Evolutionary conservation across 495 filamentous ascomycete species (phyloP), one percentile per base, ranked within the genome.

Genomic region (Lepraria neglecta): DNA sequence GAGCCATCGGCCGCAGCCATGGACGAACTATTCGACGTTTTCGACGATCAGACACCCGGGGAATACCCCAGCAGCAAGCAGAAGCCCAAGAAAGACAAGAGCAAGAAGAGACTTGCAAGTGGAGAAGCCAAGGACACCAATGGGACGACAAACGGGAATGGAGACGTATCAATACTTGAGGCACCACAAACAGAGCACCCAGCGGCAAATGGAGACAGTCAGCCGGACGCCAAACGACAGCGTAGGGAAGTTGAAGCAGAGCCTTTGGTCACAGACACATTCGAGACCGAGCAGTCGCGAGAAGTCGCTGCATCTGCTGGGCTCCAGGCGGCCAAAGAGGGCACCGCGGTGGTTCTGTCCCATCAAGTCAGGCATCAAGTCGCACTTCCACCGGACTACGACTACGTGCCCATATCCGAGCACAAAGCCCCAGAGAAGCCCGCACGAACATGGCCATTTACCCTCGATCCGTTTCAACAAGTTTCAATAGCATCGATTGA

Each of bases 331-430:
- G 73, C 79, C n/a, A 77, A 85, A 60, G 87, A 87, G 62, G 72
- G 78, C 6, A 71, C 75, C 15, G 83, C 89, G 19, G 83, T 98
- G 50, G 83, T 92, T 28, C 75, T 98, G 27, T 91, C 89, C 17
- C 95, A 97, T 76, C 96, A 98, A 77, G 92, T 98, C 65, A 90
- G 95, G 70, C 94, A 98, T 82, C 92, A 98, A 74, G 94, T 97
- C 62, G 90, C 94, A 30, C 80, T 97, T 38, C 94, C 94, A 1
- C 90, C 91, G 4, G 88, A 92, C 70, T 96, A 95, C 77, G 85
- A 89, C 62, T 98, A 97, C 72, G 79, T 91, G 30, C 94, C 92
- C 14, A 89, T 98, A 57, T 91, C 90, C 9, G 78, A 96, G 73
- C 94, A 98, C 78, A 88, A 89, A 70, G 76, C 87, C 10, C 90